Base-by-base conservation (phyloP, 2,329 filamentous ascomycete species). In the Apiospora marii region DNA sequence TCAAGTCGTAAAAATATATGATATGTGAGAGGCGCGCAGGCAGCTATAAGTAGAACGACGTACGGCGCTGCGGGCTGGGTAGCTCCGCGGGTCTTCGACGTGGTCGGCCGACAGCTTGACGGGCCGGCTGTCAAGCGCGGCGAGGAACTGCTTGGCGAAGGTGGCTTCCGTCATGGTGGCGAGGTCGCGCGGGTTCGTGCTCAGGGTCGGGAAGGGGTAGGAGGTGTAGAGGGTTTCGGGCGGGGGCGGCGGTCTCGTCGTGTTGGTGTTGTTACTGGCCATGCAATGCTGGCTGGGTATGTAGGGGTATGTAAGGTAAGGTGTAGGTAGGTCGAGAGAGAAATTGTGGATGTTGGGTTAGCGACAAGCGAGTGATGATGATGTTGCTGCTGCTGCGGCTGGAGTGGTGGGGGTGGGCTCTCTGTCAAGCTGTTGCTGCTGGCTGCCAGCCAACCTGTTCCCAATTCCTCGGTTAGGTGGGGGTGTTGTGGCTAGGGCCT, bases 31-130 rank as follows among this genome's bases (percentile, higher is more conserved):
- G 27, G 37, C 22, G 19, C 19, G 24, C 13, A 37, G 8, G 13
- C 10, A 48, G 24, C n/a, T 71, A 46, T 37, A 37, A 37, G 43
- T 8, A 68, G 12, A 67, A 64, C 27, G 16, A 82, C 91, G 43
- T 89, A 98, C 96, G 22, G 95, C 92, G 76, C 91, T 88, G 74
- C 93, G 91, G 37, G 93, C 86, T 34, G 94, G 93, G 81, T 96
- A 95, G 76, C 88, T 90, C 78, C 91, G 92, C 69, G 94, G 91
- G 80, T 98, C 94, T 83, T 96, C 94, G 82, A 97, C 92, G 90
- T 98, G 93, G 82, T 98, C 94, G 75, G 93, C 87, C n/a, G 92
- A 91, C 75, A 98, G 89, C 86, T 95, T 97, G 78, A 91, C 83
- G 10, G 95, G 93, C 69, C 92, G 91, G 74, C 91, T 89, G 83